Conservation (phyloP, 2,329 filamentous ascomycete genomes). For the Falciphora oryzae region DNA sequence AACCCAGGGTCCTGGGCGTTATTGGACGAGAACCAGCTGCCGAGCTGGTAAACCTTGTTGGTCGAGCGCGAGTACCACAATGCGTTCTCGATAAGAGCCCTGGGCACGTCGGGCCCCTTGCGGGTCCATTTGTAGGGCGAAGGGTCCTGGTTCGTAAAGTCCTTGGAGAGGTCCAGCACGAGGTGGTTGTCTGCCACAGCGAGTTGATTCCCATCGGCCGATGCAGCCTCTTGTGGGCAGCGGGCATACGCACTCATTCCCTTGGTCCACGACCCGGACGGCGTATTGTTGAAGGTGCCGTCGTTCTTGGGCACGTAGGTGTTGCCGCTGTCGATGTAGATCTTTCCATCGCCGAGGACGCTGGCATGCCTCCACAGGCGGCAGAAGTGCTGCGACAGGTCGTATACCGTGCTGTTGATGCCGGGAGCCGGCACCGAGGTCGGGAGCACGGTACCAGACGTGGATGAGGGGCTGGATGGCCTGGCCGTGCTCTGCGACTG, state of each 20-base stretch:
- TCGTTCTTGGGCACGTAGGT: constrained; percentile 15
- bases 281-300: not conserved
- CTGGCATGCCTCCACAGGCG: constrained; percentile 9
- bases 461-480: no score
- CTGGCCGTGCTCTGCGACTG: no score
- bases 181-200: constrained; percentile 15
- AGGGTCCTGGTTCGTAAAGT: constrained; percentile 16
- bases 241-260: not conserved
- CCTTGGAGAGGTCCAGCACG: constrained; percentile 17
- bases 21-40: constrained; percentile 18
- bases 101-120: constrained; percentile 17
- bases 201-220: constrained; percentile 6
- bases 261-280: not conserved
- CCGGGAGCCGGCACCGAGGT: no score
- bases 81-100: constrained; percentile 16
- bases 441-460: no score
- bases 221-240: not conserved
- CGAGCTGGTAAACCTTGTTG: constrained; percentile 18
- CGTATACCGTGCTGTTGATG: no score
- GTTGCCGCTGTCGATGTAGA: constrained; percentile 19
- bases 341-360: constrained; percentile 17
- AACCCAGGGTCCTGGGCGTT: constrained; percentile 13
- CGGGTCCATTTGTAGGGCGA: constrained; percentile 13
- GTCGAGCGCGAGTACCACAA: constrained; percentile 17
- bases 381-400: constrained; percentile 5